Evolutionary conservation across 2,329 filamentous ascomycete genomes (phyloP).

Genomic region (Colletotrichum sp.): DNA sequence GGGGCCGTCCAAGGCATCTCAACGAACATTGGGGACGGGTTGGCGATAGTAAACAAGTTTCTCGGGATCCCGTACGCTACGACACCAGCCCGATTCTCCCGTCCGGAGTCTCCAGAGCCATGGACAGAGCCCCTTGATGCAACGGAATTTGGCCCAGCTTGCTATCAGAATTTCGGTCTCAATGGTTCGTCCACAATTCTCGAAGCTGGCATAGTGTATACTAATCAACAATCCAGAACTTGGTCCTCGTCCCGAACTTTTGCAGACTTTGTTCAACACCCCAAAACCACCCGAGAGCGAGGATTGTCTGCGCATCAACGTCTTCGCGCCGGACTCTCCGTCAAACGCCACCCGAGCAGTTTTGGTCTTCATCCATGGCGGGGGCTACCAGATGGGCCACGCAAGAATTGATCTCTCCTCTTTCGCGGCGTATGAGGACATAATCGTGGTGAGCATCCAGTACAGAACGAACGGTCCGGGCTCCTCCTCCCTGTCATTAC

Average conservation of each 20-base stretch:
- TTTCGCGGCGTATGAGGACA: slow-evolving; percentile 31
- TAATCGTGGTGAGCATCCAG: slow-evolving; percentile 29
- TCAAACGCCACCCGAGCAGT: slow-evolving; percentile 19
- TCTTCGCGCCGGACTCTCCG: slow-evolving; percentile 25
- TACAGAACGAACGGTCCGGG: slow-evolving; percentile 28
- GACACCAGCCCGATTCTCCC: slow-evolving; percentile 40
- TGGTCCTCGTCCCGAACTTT: slow-evolving; percentile 21
- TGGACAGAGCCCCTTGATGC: not conserved
- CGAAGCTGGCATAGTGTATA: not conserved
- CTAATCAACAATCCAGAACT: slow-evolving; percentile 19
- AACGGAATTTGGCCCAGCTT: not conserved
- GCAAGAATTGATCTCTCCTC: slow-evolving; percentile 26
- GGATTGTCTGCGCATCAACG: slow-evolving; percentile 32
- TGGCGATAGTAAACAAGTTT: slow-evolving; percentile 42
- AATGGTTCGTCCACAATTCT: not conserved
- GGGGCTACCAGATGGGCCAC: slow-evolving; percentile 28
- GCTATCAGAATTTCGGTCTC: slow-evolving; percentile 11
- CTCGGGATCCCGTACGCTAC: slow-evolving; percentile 59
- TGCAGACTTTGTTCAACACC: slow-evolving; percentile 24
- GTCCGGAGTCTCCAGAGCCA: not conserved
- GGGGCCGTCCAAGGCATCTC: not conserved
- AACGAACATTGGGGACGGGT: not conserved
- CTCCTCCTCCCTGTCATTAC: not conserved
- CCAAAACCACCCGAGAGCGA: slow-evolving; percentile 26
- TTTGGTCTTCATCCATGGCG: slow-evolving; percentile 30